Evolutionary conservation across 306 rosid species (phyloP).

Genomic region (Vigna angularis): DNA sequence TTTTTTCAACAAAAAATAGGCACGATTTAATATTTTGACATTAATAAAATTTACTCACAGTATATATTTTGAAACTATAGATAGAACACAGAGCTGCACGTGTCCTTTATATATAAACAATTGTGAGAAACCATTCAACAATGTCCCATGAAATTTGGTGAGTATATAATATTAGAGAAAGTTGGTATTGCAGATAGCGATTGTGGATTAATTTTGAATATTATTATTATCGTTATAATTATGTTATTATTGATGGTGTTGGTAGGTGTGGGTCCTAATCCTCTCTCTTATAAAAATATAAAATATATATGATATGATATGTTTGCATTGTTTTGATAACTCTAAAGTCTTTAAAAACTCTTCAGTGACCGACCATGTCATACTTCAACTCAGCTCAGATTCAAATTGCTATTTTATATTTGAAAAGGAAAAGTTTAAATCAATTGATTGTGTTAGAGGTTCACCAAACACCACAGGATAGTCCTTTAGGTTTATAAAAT

Average conservation of each 20-base stretch:
- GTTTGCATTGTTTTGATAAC: conserved; percentile 3
- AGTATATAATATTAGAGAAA: neutral
- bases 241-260: neutral
- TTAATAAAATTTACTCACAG: neutral
- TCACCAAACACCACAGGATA: too few species aligned
- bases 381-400: neutral
- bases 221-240: too few species aligned
- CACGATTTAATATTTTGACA: neutral
- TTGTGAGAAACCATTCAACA: neutral
- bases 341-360: neutral
- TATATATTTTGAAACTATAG: neutral
- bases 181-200: too few species aligned
- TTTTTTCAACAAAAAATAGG: neutral
- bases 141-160: neutral
- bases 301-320: neutral
- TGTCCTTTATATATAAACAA: neutral
- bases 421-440: too few species aligned
- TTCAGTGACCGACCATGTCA: neutral
- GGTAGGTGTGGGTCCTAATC: conserved; percentile 38
- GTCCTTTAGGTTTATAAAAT: too few species aligned
- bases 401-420: neutral
- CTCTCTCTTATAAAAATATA: neutral
- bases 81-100: neutral
- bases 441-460: too few species aligned
- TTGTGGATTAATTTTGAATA: neutral